phyloP scores from a whole-genome alignment of 495 filamentous ascomycete species.

The Haplographium delicatum region DNA sequence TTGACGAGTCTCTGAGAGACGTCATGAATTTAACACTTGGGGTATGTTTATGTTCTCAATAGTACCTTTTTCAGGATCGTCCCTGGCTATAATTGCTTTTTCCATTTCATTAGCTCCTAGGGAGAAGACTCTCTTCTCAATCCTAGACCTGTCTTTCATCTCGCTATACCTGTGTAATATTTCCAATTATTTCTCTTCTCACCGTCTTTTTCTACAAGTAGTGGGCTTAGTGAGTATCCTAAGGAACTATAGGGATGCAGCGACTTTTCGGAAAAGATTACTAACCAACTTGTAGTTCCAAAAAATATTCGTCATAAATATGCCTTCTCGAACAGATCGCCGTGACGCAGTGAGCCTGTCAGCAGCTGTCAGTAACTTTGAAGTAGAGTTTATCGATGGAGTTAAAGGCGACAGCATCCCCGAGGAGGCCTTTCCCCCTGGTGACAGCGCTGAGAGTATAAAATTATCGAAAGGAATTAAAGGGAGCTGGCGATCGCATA shows the following conservation, averaged over 20 bases:
- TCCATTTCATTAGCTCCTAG: too few species aligned
- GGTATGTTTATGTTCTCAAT: conserved; percentile 25
- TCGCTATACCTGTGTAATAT: too few species aligned
- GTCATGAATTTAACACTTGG: conserved; percentile 29
- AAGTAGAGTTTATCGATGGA: conserved; percentile 51
- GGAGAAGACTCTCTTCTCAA: too few species aligned
- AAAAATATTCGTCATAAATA: conserved; percentile 56
- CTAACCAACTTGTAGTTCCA: conserved; percentile 42
- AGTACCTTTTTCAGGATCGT: too few species aligned
- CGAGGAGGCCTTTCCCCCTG: conserved; percentile 29
- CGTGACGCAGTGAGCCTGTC: conserved; percentile 54
- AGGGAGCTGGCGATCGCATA: conserved; percentile 43
- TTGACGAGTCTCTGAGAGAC: conserved; percentile 2
- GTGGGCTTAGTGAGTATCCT: too few species aligned
- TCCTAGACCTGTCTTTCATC: too few species aligned
- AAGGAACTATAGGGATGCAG: too few species aligned
- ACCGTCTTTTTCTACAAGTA: too few species aligned
- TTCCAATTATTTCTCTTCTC: too few species aligned
- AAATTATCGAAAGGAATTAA: conserved; percentile 30
- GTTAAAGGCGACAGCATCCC: conserved; percentile 36
- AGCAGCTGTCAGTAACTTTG: conserved; percentile 45
- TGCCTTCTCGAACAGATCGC: conserved; percentile 56
- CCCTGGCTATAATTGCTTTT: background rate
- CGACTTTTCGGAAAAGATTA: background rate
- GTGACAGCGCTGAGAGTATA: conserved; percentile 13